phyloP scores from a whole-genome alignment of 2,329 filamentous ascomycete genomes.

The Cercospora zeae-maydis region DNA sequence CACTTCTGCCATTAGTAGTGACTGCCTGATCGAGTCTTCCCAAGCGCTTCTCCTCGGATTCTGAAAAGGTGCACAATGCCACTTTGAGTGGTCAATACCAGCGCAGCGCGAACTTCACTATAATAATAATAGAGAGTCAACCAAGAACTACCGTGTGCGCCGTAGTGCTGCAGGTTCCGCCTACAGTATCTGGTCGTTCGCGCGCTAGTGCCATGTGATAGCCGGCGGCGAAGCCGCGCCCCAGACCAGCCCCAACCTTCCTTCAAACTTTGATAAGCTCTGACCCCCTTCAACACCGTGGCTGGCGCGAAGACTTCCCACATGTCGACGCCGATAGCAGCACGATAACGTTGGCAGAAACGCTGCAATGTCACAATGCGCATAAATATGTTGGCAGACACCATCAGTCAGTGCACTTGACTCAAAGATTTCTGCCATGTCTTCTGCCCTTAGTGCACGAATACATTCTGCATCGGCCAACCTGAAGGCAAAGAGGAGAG shows the following conservation, averaged over 20 bases:
- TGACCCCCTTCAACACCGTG: neutral
- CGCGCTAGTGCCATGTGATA: neutral
- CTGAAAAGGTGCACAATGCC: neutral
- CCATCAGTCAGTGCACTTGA: neutral
- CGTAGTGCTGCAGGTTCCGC: neutral
- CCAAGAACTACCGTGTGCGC: neutral
- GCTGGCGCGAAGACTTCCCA: conserved; percentile 7
- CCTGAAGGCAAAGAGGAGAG: conserved; percentile 37
- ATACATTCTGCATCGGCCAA: conserved; percentile 33
- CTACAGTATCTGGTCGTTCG: neutral
- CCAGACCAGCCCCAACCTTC: neutral
- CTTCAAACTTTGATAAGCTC: conserved; percentile 17
- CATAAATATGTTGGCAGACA: conserved; percentile 3
- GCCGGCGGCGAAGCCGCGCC: neutral
- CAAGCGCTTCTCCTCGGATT: neutral
- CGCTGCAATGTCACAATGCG: conserved; percentile 1
- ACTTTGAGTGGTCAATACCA: neutral
- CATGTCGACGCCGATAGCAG: conserved; percentile 2
- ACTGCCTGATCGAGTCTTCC: neutral
- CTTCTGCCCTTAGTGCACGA: conserved; percentile 29
- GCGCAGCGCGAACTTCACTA: neutral
- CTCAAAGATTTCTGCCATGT: conserved; percentile 10
- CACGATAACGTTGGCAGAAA: neutral
- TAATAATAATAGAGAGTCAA: neutral
- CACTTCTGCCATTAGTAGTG: neutral